Conservation (phyloP, 108 stramenopile genomes). For the Skeletonema marinoi region DNA sequence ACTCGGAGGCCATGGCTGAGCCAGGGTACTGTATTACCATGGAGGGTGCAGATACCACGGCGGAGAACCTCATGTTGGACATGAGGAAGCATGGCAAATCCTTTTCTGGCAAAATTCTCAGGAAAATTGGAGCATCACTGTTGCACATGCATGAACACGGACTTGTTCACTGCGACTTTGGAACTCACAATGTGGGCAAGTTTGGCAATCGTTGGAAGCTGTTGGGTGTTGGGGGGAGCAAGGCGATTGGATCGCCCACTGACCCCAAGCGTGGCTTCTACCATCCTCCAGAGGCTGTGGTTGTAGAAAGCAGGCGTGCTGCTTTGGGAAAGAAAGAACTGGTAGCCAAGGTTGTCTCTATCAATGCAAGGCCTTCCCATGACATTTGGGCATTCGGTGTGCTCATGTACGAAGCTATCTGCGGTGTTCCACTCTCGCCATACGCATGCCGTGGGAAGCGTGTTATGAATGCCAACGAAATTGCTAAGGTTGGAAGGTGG, state of each 20-base stretch:
- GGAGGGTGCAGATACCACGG: slow-evolving; percentile 90
- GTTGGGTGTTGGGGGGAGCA: slow-evolving; percentile 82
- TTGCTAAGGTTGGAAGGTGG: slow-evolving; percentile 79
- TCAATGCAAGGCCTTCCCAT: slow-evolving; percentile 69
- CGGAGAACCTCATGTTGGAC: slow-evolving; percentile 87
- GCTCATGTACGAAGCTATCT: slow-evolving; percentile 80
- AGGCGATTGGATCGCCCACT: slow-evolving; percentile 71
- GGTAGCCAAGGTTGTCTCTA: slow-evolving; percentile 68
- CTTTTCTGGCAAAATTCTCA: slow-evolving; percentile 79
- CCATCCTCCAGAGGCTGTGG: slow-evolving; percentile 83
- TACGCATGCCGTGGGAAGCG: slow-evolving; percentile 87
- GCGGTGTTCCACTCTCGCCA: slow-evolving; percentile 73
- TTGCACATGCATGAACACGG: slow-evolving; percentile 89
- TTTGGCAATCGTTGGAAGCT: slow-evolving; percentile 87
- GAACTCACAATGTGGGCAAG: slow-evolving; percentile 88
- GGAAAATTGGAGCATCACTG: slow-evolving; percentile 81
- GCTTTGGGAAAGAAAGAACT: slow-evolving; percentile 66
- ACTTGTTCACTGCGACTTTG: slow-evolving; percentile 88
- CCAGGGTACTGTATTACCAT: slow-evolving; percentile 91
- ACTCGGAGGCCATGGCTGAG: slow-evolving; percentile 89
- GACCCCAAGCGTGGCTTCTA: slow-evolving; percentile 86
- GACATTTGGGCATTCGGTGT: slow-evolving; percentile 89
- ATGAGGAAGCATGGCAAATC: slow-evolving; percentile 73
- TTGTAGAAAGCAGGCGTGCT: slow-evolving; percentile 70
- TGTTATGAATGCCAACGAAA: slow-evolving; percentile 69